Conservation (phyloP, 1,284 basidiomycete species). For the Ustilago trichophora region DNA sequence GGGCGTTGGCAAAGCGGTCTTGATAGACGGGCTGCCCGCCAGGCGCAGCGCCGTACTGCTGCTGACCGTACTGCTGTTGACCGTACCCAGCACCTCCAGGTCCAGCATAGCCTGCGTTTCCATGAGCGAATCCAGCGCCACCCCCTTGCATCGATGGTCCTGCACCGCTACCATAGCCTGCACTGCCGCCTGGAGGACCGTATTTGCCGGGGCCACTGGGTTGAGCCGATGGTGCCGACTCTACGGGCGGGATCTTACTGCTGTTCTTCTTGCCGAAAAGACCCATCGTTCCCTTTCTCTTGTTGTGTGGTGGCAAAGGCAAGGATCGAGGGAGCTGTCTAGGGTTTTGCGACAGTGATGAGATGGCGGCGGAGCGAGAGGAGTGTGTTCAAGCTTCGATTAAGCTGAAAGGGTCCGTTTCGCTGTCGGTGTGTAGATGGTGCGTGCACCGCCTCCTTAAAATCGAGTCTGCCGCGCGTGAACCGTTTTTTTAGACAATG, state of each 20-base stretch:
- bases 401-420: not conserved
- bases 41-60: conserved; percentile 22
- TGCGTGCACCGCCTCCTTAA: conserved; percentile 7
- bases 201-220: conserved; percentile 20
- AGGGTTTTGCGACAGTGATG: no score
- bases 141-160: conserved; percentile 10
- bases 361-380: not conserved
- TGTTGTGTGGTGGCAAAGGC: no score
- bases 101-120: not conserved
- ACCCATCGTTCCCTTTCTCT: conserved; percentile 16
- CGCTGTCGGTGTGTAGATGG: not conserved
- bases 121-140: conserved; percentile 12
- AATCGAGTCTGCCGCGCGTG: no score
- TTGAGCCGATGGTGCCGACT: conserved; percentile 18
- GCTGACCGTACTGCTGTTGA: conserved; percentile 19
- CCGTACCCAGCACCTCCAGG: conserved; percentile 13
- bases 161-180: conserved; percentile 13
- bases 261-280: conserved; percentile 45
- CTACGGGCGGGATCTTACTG: conserved; percentile 40
- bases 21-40: conserved; percentile 14
- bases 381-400: not conserved
- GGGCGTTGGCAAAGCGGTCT: conserved; percentile 47
- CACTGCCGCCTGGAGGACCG: conserved; percentile 15
- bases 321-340: not conserved
- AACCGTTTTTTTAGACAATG: no score